Evolutionary conservation across 225 moss, liverwort and hornwort species (phyloP).

Genomic region (Climacium dendroides): DNA sequence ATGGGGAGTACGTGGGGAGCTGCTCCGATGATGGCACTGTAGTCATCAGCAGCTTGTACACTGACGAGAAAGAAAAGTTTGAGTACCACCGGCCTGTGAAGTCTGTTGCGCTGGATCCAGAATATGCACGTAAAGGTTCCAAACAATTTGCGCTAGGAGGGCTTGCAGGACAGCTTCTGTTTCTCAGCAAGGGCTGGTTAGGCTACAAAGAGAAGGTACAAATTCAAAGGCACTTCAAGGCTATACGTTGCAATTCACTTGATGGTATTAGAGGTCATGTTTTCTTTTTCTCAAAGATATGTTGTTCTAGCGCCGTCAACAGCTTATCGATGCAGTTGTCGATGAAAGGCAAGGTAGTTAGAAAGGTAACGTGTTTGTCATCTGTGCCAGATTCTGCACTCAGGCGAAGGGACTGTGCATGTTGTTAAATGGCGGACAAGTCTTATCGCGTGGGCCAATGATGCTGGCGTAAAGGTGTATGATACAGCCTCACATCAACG

Average conservation of each 20-base stretch:
- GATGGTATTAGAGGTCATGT: background rate
- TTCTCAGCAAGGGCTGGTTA: slow-evolving; percentile 88
- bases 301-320: background rate
- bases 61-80: slow-evolving; percentile 77
- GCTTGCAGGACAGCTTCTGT: slow-evolving; percentile 85
- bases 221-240: background rate
- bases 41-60: slow-evolving; percentile 86
- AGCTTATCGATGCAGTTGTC: background rate
- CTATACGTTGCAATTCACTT: background rate
- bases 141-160: slow-evolving; percentile 86
- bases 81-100: slow-evolving; percentile 92
- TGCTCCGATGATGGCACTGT: slow-evolving; percentile 96
- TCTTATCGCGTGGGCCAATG: slow-evolving; percentile 98
- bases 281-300: background rate
- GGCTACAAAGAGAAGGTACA: slow-evolving; percentile 77
- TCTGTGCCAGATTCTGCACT: slow-evolving; percentile 69
- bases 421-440: slow-evolving; percentile 91
- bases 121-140: slow-evolving; percentile 61
- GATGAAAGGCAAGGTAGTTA: background rate
- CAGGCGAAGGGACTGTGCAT: slow-evolving; percentile 92
- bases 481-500: slow-evolving; percentile 92
- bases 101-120: slow-evolving; percentile 90
- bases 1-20: slow-evolving; percentile 91
- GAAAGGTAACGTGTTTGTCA: background rate
- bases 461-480: slow-evolving; percentile 83